phyloP scores from a whole-genome alignment of 169 alveolate species.

The Theileria sp. region DNA sequence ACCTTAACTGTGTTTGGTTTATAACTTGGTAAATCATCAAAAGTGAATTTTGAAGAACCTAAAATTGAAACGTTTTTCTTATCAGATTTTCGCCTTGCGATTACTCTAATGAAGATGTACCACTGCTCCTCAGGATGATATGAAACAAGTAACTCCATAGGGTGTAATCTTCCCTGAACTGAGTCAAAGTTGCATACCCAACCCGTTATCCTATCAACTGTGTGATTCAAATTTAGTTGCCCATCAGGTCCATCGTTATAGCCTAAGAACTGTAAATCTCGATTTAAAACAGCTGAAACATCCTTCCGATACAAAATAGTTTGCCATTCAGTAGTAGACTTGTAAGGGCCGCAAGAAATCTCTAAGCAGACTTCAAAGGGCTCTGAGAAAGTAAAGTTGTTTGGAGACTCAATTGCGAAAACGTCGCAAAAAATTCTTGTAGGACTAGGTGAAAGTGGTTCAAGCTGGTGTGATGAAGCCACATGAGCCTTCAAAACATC shows the following conservation, averaged over 20 bases:
- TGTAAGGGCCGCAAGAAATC: constrained; percentile 82
- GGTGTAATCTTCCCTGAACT: constrained; percentile 69
- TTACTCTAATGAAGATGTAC: constrained; percentile 77
- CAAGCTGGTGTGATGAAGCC: constrained; percentile 81
- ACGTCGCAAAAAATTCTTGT: constrained; percentile 81
- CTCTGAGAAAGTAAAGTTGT: constrained; percentile 46
- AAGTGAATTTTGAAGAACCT: constrained; percentile 49
- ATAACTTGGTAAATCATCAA: constrained; percentile 38
- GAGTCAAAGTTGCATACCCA: constrained; percentile 51
- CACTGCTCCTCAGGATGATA: constrained; percentile 79
- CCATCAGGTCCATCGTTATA: constrained; percentile 24
- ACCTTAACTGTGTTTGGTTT: constrained; percentile 27
- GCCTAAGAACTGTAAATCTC: constrained; percentile 5
- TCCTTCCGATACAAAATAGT: background rate
- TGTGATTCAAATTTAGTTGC: constrained; percentile 36
- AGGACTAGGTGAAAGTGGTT: constrained; percentile 81
- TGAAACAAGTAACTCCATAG: constrained; percentile 73
- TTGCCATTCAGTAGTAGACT: constrained; percentile 77
- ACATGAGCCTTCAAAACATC: constrained; percentile 84
- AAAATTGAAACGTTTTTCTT: constrained; percentile 14
- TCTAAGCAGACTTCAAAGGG: constrained; percentile 72
- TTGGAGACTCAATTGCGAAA: constrained; percentile 78
- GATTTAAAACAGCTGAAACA: constrained; percentile 9
- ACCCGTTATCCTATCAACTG: constrained; percentile 11
- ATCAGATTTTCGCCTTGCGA: constrained; percentile 53